Evolutionary conservation across 2,329 filamentous ascomycete species (phyloP), one percentile per base, ranked within the genome.

Genomic region (Cladosporium sp.): DNA sequence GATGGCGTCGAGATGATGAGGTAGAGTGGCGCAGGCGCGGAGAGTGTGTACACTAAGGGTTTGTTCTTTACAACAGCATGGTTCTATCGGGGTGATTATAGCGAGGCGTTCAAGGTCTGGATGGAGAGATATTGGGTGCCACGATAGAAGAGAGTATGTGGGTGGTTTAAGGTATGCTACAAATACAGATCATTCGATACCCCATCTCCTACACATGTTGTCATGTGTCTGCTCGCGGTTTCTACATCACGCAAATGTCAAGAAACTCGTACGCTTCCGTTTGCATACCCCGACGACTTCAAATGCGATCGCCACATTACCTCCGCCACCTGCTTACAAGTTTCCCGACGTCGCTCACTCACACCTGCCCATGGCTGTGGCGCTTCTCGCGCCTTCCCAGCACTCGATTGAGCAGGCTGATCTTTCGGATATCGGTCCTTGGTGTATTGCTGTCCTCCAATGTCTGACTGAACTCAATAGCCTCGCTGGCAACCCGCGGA

Each of bases 401-500:
- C 59, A 72, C 59, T n/a, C 66, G 64, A 54, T 72, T 69, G 62
- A 73, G 65, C 44, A 73, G 70, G 13, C 61, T 66, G 49, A 61
- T 60, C 59, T 70, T 71, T 51, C 69, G 62, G 22, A 36, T 45
- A 25, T 37, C 44, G 37, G 39, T 37, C 47, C 45, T 51, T 15
- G 45, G 24, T 5, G 35, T 19, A 4, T 17, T 44, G 19, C 22
- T 19, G 4, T 24, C n/a, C 25, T 39, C 40, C 19, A 32, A 20
- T 17, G 40, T 28, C 37, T 42, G 13, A 2, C 45, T 32, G 7
- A 19, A 47, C 15, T 13, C 37, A n/a, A 22, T 1, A 17, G 39
- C 15, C 12, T 12, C 32, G 13, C 6, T 17, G 19, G 28, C 39
- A 22, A 12, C 9, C 15, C 4, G 22, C 8, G 42, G 42, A 4